Conservation (phyloP, 495 filamentous ascomycete genomes). For the Darksidea phi region DNA sequence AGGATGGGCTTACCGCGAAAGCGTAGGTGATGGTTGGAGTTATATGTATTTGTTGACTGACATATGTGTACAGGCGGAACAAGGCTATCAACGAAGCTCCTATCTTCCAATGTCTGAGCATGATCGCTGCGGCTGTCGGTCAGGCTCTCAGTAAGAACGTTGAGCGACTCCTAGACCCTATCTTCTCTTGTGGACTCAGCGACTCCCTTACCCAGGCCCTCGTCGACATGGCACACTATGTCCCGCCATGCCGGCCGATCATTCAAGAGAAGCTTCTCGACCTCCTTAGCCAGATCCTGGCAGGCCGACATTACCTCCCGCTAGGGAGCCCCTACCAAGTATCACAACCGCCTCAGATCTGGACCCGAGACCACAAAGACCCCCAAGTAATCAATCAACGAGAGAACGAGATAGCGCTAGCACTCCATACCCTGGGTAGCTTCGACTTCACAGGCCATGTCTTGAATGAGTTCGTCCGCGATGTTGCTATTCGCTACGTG, state of each 20-base stretch:
- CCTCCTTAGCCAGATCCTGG: slow-evolving; percentile 90
- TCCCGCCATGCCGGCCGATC: slow-evolving; percentile 84
- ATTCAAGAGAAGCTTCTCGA: slow-evolving; percentile 94
- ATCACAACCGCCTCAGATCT: slow-evolving; percentile 62
- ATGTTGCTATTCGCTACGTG: slow-evolving; percentile 96
- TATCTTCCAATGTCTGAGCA: slow-evolving; percentile 97
- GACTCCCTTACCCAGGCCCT: slow-evolving; percentile 90
- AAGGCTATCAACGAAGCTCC: slow-evolving; percentile 69
- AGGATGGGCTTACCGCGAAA: slow-evolving; percentile 84
- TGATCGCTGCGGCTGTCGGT: slow-evolving; percentile 89
- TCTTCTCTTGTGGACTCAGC: slow-evolving; percentile 92
- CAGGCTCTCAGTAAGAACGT: slow-evolving; percentile 98
- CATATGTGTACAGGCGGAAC: slow-evolving; percentile 39
- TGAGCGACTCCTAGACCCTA: slow-evolving; percentile 90
- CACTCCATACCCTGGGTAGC: slow-evolving; percentile 87
- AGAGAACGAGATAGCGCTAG: slow-evolving; percentile 86
- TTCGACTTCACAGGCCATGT: slow-evolving; percentile 96
- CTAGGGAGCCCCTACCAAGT: slow-evolving; percentile 78
- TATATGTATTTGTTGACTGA: no score
- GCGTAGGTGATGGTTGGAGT: no score
- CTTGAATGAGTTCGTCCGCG: slow-evolving; percentile 95
- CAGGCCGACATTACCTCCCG: slow-evolving; percentile 85
- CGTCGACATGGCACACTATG: slow-evolving; percentile 98
- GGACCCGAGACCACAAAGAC: slow-evolving; percentile 82
- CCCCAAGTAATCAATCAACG: slow-evolving; percentile 66